Conservation (phyloP, 768 basidiomycete genomes). For the Trichaptum fuscoviolaceum region DNA sequence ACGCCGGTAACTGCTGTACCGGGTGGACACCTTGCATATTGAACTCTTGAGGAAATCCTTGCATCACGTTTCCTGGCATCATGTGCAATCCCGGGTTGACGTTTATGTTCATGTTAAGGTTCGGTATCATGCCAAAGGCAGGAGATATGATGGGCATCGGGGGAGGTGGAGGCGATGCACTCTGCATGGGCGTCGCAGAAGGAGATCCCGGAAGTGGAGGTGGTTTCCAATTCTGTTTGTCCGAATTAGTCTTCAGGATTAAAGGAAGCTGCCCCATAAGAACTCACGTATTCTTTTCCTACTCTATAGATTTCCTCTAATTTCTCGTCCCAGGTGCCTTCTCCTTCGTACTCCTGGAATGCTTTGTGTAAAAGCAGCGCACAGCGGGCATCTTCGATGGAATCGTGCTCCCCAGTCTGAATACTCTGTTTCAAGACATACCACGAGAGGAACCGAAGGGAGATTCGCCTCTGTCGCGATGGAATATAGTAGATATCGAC, state of each 20-base stretch:
- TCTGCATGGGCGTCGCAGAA: constrained; percentile 4
- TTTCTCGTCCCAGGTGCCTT: constrained; percentile 77
- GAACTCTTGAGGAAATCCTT: background rate
- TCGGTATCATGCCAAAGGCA: background rate
- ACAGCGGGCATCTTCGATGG: constrained; percentile 93
- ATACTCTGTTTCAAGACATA: constrained; percentile 89
- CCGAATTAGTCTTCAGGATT: background rate
- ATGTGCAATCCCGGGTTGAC: background rate
- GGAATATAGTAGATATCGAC: constrained; percentile 93
- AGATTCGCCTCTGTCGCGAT: constrained; percentile 78
- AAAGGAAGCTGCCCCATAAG: constrained; percentile 29
- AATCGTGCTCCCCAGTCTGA: constrained; percentile 92
- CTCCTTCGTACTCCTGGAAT: constrained; percentile 69
- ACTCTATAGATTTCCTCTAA: constrained; percentile 81
- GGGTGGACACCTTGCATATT: background rate
- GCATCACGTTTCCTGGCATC: background rate
- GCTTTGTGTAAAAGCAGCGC: constrained; percentile 83
- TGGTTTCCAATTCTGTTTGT: constrained; percentile 52
- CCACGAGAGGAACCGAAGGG: constrained; percentile 91
- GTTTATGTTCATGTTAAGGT: background rate
- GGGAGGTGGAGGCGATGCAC: constrained; percentile 2
- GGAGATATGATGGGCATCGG: background rate
- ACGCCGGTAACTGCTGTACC: background rate
- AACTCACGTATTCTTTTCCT: constrained; percentile 55
- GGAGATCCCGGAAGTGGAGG: constrained; percentile 25